These are phyloP conservation scores for Kwoniella dejecticola DNA, from an alignment of 768 basidiomycete species.

Conservation along the genomic window DNA sequence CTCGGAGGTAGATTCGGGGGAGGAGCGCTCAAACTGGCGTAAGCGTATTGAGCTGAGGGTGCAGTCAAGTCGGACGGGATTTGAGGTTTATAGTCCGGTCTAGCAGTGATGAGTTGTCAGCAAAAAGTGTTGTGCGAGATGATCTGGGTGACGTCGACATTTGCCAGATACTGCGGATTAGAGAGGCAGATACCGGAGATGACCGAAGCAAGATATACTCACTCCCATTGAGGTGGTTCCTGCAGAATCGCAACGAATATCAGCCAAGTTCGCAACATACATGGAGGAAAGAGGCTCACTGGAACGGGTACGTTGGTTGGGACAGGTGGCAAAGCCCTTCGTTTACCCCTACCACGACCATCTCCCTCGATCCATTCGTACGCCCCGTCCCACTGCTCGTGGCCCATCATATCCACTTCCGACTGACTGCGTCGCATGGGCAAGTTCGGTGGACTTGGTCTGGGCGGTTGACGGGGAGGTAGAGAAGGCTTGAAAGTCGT, in stretches of 20 bases:
- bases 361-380: constrained; percentile 16
- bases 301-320: constrained; percentile 33
- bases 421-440: constrained; percentile 13
- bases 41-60: constrained; percentile 42
- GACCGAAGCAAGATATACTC: constrained; percentile 24
- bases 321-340: constrained; percentile 32
- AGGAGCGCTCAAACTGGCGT: constrained; percentile 43
- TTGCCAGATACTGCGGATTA: too few relatives aligned
- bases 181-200: background rate
- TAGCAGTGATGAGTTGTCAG: background rate
- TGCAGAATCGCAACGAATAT: constrained; percentile 9
- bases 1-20: constrained; percentile 46
- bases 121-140: background rate
- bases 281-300: constrained; percentile 16
- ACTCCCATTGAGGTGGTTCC: constrained; percentile 51
- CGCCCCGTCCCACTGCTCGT: constrained; percentile 10
- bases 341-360: constrained; percentile 19
- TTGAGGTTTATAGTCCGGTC: constrained; percentile 51
- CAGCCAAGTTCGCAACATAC: background rate
- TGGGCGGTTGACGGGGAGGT: constrained; percentile 6
- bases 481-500: constrained; percentile 22
- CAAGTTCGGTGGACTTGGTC: constrained; percentile 8
- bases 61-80: constrained; percentile 42
- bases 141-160: constrained; percentile 10
- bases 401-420: constrained; percentile 12